Percentiles rank a stretch among this genome's conserved stretches.
phyloP scores from a whole-genome alignment of 352 stramenopile genomes.

The Globisporangium spinosum region DNA sequence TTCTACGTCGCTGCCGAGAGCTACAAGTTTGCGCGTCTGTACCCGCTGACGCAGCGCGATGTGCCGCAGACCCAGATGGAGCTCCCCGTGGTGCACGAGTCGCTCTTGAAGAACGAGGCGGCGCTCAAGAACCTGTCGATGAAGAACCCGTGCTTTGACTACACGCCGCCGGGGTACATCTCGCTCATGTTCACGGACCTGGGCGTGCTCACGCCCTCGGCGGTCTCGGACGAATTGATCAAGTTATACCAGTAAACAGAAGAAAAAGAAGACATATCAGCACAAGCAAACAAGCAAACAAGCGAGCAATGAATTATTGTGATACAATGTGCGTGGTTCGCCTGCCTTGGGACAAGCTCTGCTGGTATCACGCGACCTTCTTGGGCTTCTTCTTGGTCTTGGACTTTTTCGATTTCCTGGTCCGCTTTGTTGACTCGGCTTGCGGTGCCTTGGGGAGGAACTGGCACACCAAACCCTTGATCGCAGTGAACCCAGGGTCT shows the following conservation, averaged over 20 bases:
- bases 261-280: not conserved
- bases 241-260: slow-evolving; percentile 93
- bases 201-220: slow-evolving; percentile 95
- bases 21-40: slow-evolving; percentile 98
- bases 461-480: slow-evolving; percentile 44
- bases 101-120: slow-evolving; percentile 16
- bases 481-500: slow-evolving; percentile 49
- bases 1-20: slow-evolving; percentile 98
- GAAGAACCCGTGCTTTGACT: slow-evolving; percentile 93
- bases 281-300: not conserved
- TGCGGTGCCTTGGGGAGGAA: slow-evolving; percentile 30
- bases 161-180: slow-evolving; percentile 97
- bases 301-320: not conserved
- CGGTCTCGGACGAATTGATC: slow-evolving; percentile 98
- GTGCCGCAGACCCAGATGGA: slow-evolving; percentile 79
- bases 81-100: slow-evolving; percentile 24
- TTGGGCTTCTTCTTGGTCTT: slow-evolving; percentile 8
- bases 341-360: not conserved
- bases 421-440: not conserved
- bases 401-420: slow-evolving; percentile 6
- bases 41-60: slow-evolving; percentile 96
- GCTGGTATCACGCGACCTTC: not conserved
- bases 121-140: slow-evolving; percentile 67
- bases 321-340: not conserved
- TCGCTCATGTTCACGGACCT: slow-evolving; percentile 98